Evolutionary conservation across 805 yeast genomes (phyloP), one percentile per base, ranked within the genome.

Genomic region (Myxozyma geophila): DNA sequence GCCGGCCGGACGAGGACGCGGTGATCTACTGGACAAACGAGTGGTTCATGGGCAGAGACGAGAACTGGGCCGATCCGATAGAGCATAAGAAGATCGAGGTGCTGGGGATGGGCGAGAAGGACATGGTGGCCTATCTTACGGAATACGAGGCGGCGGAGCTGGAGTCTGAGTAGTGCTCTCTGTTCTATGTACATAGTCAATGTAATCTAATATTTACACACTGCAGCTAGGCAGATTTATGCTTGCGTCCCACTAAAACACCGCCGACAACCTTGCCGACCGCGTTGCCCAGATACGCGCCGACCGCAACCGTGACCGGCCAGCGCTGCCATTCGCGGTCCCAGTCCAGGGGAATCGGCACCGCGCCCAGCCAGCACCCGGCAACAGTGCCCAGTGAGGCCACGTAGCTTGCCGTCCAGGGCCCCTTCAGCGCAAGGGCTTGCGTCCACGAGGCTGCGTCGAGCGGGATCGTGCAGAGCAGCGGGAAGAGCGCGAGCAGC

Each of bases 281-380:
- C 36, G 85, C 79, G 1, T 87, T 83, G n/a, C 97, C 98, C 0
- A 80, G 39, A 71, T 90, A 90, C 0, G 86, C 86, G 1, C 98
- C 98, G 8, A 83, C 80, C 13, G 93, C 79, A 49, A 93, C 81
- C 0, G 98, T 93, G 59, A 91, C 84, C 7, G 99, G 99, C 96
- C 97, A 93, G 58, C 81, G 82, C 76, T 93, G 99, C 99, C 99
- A 93, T 33, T 88, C 90, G 71, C 98, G 82, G 74, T 93, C 99
- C 99, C 99, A 93, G 75, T 93, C 99, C 63, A 95, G 80, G 0
- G 98, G 98, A 63, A 95, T 92, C 0, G 96, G 98, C 43, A 90
- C 75, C 2, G 93, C 97, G 15, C 98, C 98, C 0, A 91, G 69
- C 98, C 98, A 93, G 7, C 92, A 85, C 1, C 97, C 97, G 10